phyloP scores from a whole-genome alignment of 169 alveolate genomes.

The Gregarina niphandrodes region DNA sequence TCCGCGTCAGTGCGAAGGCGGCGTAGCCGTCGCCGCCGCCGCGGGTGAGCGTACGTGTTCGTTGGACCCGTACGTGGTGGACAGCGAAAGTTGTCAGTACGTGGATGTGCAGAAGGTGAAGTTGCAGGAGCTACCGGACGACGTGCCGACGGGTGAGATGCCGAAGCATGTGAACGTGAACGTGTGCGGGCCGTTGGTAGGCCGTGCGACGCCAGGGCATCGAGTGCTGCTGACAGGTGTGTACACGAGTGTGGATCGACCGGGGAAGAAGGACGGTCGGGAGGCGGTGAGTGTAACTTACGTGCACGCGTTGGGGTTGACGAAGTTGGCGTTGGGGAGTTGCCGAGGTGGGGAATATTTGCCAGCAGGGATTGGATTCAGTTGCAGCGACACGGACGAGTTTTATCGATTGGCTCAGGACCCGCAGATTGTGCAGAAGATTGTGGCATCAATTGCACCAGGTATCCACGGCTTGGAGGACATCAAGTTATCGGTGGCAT shows the following conservation, averaged over 20 bases:
- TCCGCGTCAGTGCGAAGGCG: constrained; percentile 16
- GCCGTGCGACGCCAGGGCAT: constrained; percentile 84
- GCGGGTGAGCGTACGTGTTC: constrained; percentile 2
- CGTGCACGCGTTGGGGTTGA: constrained; percentile 45
- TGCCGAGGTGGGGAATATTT: too few species aligned
- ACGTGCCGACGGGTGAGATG: constrained; percentile 70
- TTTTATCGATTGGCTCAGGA: constrained; percentile 38
- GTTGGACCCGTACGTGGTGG: constrained; percentile 46
- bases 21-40: constrained; percentile 10
- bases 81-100: constrained; percentile 74
- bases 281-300: constrained; percentile 15
- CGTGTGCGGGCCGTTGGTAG: constrained; percentile 67
- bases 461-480: constrained; percentile 81
- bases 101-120: constrained; percentile 79
- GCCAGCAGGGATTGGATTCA: constrained; percentile 6
- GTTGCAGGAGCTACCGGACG: constrained; percentile 96
- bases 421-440: constrained; percentile 44
- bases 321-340: too few species aligned
- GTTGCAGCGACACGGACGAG: constrained; percentile 34
- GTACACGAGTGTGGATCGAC: constrained; percentile 31
- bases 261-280: constrained; percentile 10
- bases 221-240: constrained; percentile 82
- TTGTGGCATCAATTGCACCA: constrained; percentile 75
- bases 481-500: constrained; percentile 88
- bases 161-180: constrained; percentile 54